Percentiles rank a stretch among this genome's conserved stretches.
Conservation (phyloP, 2,329 filamentous ascomycete species). For the Aspergillus pseudoterreus region DNA sequence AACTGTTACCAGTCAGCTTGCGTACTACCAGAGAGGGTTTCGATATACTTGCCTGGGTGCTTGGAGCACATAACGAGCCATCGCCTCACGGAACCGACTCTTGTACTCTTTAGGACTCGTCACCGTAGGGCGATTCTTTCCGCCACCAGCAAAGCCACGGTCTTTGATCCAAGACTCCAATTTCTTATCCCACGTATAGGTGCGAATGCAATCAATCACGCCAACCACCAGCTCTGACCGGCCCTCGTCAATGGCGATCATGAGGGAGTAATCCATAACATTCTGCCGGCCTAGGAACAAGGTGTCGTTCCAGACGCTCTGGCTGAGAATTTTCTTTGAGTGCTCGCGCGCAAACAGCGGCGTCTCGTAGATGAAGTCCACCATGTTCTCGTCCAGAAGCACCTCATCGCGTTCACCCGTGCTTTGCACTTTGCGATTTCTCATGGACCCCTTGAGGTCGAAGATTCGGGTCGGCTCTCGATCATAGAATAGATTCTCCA, state of each 20-base stretch:
- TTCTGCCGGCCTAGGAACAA: slow-evolving; percentile 91
- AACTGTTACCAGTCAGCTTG: slow-evolving; percentile 24
- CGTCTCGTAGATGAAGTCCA: slow-evolving; percentile 97
- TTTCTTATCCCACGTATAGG: slow-evolving; percentile 99
- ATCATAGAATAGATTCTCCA: slow-evolving; percentile 98
- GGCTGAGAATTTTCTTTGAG: slow-evolving; percentile 86
- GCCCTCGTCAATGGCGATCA: slow-evolving; percentile 93
- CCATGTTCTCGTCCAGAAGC: slow-evolving; percentile 95
- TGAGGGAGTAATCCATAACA: slow-evolving; percentile 98
- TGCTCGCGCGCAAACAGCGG: slow-evolving; percentile 94
- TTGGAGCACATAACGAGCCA: slow-evolving; percentile 73
- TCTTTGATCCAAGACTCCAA: slow-evolving; percentile 99
- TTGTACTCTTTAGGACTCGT: slow-evolving; percentile 98
- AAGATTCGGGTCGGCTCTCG: slow-evolving; percentile 85
- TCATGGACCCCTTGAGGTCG: slow-evolving; percentile 96
- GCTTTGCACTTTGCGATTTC: slow-evolving; percentile 93
- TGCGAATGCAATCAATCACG: slow-evolving; percentile 97
- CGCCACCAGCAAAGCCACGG: slow-evolving; percentile 75
- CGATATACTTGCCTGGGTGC: slow-evolving; percentile 43
- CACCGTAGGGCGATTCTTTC: slow-evolving; percentile 83
- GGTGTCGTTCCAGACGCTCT: slow-evolving; percentile 96
- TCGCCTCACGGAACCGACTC: slow-evolving; percentile 89
- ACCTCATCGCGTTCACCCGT: slow-evolving; percentile 97
- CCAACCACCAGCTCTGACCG: slow-evolving; percentile 91
- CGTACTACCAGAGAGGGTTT: neutral